Evolutionary conservation across 129 eudicot genomes (phyloP).

Genomic region (Centaurea solstitialis): DNA sequence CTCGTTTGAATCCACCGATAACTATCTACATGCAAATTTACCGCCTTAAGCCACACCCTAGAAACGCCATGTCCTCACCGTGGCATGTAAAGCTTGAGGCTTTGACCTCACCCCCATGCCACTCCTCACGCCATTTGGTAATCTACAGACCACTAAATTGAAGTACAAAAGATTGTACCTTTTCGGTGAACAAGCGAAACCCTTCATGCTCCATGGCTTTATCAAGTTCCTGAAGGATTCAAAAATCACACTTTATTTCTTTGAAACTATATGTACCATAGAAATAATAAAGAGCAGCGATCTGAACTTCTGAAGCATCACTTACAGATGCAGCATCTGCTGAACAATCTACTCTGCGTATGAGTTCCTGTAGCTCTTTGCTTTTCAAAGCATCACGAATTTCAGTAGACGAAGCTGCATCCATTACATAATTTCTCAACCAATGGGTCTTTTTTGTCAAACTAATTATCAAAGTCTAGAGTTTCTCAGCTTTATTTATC

Average conservation of each 20-base stretch:
- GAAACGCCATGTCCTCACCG: neutral
- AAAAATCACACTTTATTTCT: neutral
- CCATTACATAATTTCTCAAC: neutral
- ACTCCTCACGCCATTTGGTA: neutral
- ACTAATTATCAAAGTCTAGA: neutral
- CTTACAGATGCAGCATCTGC: conserved; percentile 58
- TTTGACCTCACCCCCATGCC: neutral
- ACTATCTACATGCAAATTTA: too few species aligned
- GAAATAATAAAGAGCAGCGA: neutral
- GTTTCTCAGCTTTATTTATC: neutral
- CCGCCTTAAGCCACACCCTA: neutral
- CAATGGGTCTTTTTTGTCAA: neutral
- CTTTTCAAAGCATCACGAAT: conserved; percentile 66
- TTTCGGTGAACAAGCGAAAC: conserved; percentile 64
- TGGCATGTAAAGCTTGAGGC: neutral
- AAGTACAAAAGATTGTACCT: conserved; percentile 41
- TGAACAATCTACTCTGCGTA: conserved; percentile 51
- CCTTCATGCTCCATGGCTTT: conserved; percentile 72
- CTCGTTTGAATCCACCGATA: too few species aligned
- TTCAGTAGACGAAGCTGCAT: conserved; percentile 74
- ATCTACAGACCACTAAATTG: neutral
- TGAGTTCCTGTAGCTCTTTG: conserved; percentile 66
- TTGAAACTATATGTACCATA: neutral
- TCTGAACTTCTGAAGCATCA: conserved; percentile 3
- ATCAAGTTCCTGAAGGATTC: conserved; percentile 55